A percentile compares a stretch with the other conserved stretches of the same genome.
phyloP scores from a whole-genome alignment of 805 yeast genomes.

The Wickerhamiella hasegawae region DNA sequence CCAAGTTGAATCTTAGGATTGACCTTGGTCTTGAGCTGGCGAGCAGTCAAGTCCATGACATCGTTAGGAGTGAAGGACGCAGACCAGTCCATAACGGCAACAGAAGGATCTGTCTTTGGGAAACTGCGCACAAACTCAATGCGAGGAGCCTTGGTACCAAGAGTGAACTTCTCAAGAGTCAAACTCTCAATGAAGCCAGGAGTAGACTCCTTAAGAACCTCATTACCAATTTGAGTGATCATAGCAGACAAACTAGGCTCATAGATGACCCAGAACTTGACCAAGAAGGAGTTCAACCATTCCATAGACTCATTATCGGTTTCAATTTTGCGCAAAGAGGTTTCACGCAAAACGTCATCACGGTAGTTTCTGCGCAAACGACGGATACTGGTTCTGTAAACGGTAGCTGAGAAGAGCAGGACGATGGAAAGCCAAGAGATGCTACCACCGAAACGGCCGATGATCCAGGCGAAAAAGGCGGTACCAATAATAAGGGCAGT shows the following conservation, averaged over 20 bases:
- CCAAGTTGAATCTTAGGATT: conserved; percentile 70
- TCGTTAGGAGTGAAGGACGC: conserved; percentile 88
- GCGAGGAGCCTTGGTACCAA: conserved; percentile 93
- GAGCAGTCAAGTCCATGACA: conserved; percentile 63
- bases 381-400: conserved; percentile 72
- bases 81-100: conserved; percentile 97
- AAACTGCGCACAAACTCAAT: conserved; percentile 79
- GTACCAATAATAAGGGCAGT: conserved; percentile 55
- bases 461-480: conserved; percentile 55
- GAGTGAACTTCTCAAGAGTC: conserved; percentile 77
- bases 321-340: conserved; percentile 65
- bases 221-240: conserved; percentile 74
- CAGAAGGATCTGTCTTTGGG: conserved; percentile 77
- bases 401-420: conserved; percentile 41
- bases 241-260: conserved; percentile 83
- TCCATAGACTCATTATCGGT: conserved; percentile 87
- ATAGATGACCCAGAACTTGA: conserved; percentile 79
- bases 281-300: conserved; percentile 82
- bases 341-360: conserved; percentile 73
- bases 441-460: conserved; percentile 65
- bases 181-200: conserved; percentile 75
- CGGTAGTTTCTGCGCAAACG: conserved; percentile 60
- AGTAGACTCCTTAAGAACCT: conserved; percentile 60
- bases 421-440: conserved; percentile 70
- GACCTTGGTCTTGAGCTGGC: conserved; percentile 70